A percentile compares a stretch with the other conserved stretches of the same genome.
These are phyloP conservation scores for Miscanthus lutarioriparius DNA, from an alignment of 176 grass and related monocot species.

Conservation along the genomic window DNA sequence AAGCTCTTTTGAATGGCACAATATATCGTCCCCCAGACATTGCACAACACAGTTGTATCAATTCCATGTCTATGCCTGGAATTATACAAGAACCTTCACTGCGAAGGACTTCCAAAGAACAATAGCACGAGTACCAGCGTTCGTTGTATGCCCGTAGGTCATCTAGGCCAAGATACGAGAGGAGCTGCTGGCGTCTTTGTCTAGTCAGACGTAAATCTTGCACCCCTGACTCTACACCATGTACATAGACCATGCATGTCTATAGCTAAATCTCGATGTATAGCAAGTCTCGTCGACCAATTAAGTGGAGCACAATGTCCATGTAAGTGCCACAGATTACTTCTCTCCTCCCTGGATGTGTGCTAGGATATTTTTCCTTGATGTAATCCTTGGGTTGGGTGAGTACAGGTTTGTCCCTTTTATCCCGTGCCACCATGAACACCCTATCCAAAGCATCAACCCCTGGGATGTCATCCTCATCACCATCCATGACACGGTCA, in stretches of 20 bases:
- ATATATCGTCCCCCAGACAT: neutral
- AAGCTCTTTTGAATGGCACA: neutral
- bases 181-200: neutral
- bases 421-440: neutral
- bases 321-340: neutral
- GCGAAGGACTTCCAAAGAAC: slow-evolving; percentile 6
- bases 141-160: neutral
- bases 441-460: neutral
- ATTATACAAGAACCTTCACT: neutral
- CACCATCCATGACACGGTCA: neutral
- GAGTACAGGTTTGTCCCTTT: neutral
- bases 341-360: neutral
- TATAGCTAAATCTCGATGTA: neutral
- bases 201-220: neutral
- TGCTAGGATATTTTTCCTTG: neutral
- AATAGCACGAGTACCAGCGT: neutral
- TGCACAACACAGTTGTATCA: neutral
- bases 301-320: neutral
- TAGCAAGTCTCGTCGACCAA: neutral
- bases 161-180: neutral
- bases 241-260: no score
- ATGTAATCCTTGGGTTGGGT: neutral
- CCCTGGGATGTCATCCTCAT: neutral
- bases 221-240: neutral
- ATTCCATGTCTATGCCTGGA: neutral